Evolutionary conservation across 1,284 basidiomycete species (phyloP).

Genomic region (Apiotrichum laibachii): DNA sequence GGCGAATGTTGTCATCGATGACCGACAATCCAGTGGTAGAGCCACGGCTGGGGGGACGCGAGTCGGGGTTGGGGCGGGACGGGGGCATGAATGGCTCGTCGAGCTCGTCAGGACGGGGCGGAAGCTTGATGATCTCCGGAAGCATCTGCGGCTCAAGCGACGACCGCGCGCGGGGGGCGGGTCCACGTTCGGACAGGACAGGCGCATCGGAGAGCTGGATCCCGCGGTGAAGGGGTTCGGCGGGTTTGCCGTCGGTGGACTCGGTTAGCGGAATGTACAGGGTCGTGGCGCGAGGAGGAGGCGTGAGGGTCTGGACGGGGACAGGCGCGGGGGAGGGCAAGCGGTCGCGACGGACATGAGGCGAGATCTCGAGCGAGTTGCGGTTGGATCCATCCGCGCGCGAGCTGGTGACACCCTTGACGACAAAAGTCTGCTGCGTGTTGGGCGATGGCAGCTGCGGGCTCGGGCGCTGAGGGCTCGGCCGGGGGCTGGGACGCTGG

Average conservation of each 20-base stretch:
- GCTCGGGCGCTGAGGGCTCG: background rate
- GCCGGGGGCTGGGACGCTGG: background rate
- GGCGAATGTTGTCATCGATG: constrained; percentile 34
- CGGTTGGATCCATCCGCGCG: background rate
- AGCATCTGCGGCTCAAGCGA: background rate
- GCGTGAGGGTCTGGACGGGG: background rate
- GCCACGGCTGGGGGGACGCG: constrained; percentile 11
- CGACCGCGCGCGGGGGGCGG: too few species aligned
- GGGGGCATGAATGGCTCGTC: constrained; percentile 15
- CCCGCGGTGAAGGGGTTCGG: background rate
- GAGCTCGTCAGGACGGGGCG: constrained; percentile 41
- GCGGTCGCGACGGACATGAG: background rate
- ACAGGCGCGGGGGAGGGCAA: background rate
- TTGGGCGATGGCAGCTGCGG: background rate
- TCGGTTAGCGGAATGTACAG: background rate
- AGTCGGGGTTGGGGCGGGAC: background rate
- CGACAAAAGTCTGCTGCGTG: background rate
- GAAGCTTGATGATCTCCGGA: constrained; percentile 24
- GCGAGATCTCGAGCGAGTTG: constrained; percentile 2
- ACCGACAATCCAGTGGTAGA: constrained; percentile 17
- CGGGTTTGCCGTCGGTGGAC: background rate
- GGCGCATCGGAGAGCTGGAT: background rate
- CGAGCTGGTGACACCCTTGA: background rate
- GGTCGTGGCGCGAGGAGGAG: constrained; percentile 1
- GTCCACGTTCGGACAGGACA: background rate